These are phyloP conservation scores for Arthroderma uncinatum DNA, from an alignment of 2,329 filamentous ascomycete species.

Conservation along the genomic window DNA sequence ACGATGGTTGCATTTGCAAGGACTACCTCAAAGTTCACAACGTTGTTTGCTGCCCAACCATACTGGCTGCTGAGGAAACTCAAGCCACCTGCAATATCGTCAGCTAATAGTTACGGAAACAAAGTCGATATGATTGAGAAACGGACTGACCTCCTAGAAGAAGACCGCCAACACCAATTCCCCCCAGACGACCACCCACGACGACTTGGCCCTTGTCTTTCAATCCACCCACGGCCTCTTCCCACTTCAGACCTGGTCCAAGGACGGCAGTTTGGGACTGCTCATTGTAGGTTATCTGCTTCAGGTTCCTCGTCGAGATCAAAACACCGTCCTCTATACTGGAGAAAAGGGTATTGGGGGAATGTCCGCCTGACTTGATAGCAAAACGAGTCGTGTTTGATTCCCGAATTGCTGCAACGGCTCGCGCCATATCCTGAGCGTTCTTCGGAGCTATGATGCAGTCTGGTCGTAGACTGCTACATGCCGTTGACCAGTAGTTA, in stretches of 20 bases:
- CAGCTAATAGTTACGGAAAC: not conserved
- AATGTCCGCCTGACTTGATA: slow-evolving; percentile 42
- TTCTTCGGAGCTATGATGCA: slow-evolving; percentile 41
- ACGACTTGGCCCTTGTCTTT: slow-evolving; percentile 25
- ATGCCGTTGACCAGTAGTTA: slow-evolving; percentile 8
- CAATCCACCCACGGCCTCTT: slow-evolving; percentile 25
- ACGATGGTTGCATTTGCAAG: slow-evolving; percentile 27
- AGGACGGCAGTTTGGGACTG: slow-evolving; percentile 31
- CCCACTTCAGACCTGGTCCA: slow-evolving; percentile 29
- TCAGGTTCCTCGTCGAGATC: slow-evolving; percentile 37
- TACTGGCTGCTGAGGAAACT: slow-evolving; percentile 25
- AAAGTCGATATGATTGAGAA: not conserved
- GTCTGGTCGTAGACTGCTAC: slow-evolving; percentile 22
- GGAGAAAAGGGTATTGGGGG: slow-evolving; percentile 37
- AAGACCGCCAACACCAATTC: slow-evolving; percentile 39
- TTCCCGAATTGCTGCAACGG: slow-evolving; percentile 41
- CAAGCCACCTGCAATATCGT: slow-evolving; percentile 16
- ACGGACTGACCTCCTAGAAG: slow-evolving; percentile 33
- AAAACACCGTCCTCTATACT: slow-evolving; percentile 37
- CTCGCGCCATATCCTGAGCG: slow-evolving; percentile 41
- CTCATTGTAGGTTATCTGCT: slow-evolving; percentile 27
- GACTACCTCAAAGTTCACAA: slow-evolving; percentile 26
- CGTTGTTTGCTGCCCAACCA: slow-evolving; percentile 26
- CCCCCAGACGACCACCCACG: slow-evolving; percentile 39
- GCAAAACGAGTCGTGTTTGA: slow-evolving; percentile 42